Percentiles rank a stretch among this genome's conserved stretches.
Conservation (phyloP, 768 basidiomycete genomes). For the Cystobasidium tubakii region DNA sequence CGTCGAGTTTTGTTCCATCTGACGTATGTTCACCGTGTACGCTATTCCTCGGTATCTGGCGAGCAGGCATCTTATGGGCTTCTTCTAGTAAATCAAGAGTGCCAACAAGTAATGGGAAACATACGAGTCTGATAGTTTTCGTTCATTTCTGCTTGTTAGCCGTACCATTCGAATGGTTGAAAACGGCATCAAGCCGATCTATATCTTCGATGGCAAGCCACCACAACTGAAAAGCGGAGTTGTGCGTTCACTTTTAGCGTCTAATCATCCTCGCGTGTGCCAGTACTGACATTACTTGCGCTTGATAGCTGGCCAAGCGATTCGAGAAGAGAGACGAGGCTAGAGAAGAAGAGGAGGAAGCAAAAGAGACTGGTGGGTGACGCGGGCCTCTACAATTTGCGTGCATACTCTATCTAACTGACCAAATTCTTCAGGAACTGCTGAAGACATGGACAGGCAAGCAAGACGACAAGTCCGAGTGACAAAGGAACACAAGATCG, state of each 20-base stretch:
- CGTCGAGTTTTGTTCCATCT: background rate
- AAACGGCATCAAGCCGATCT: slow-evolving; percentile 95
- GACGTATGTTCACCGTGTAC: background rate
- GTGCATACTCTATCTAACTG: background rate
- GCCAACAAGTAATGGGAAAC: too few relatives aligned
- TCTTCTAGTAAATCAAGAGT: slow-evolving; percentile 80
- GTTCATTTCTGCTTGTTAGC: background rate
- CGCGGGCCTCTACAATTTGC: background rate
- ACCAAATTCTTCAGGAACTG: slow-evolving; percentile 57
- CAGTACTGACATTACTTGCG: too few relatives aligned
- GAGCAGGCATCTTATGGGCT: slow-evolving; percentile 91
- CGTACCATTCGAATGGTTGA: slow-evolving; percentile 94
- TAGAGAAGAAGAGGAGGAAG: slow-evolving; percentile 89
- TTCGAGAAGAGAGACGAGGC: slow-evolving; percentile 84
- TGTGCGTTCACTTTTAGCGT: slow-evolving; percentile 56
- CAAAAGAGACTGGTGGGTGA: slow-evolving; percentile 74
- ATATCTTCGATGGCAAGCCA: slow-evolving; percentile 97
- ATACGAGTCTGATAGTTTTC: too few relatives aligned
- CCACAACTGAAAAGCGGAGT: slow-evolving; percentile 95
- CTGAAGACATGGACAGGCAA: slow-evolving; percentile 85
- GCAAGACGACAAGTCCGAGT: slow-evolving; percentile 87
- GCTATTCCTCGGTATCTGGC: background rate
- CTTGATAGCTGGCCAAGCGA: slow-evolving; percentile 94
- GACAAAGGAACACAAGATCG: slow-evolving; percentile 91
- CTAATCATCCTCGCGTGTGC: too few relatives aligned